These are phyloP conservation scores for Kwoniella sp. DNA, from an alignment of 768 basidiomycete genomes.

Conservation along the genomic window DNA sequence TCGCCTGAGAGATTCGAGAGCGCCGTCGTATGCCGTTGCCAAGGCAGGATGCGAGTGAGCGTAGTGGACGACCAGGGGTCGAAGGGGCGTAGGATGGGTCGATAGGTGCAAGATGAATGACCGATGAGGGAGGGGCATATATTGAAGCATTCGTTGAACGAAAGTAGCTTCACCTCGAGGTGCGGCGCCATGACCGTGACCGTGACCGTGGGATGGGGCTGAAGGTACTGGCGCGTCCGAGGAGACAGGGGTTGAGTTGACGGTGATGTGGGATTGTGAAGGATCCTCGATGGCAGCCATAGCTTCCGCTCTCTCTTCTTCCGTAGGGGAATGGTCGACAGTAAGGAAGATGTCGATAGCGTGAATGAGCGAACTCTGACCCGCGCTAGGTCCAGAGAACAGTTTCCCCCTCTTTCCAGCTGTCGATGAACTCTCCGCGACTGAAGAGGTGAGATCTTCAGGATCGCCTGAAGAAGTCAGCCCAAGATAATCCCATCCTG, in stretches of 20 bases:
- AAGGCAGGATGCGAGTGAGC: slow-evolving; percentile 44
- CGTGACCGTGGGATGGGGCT: slow-evolving; percentile 4
- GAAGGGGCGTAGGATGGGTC: slow-evolving; percentile 70
- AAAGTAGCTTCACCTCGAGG: slow-evolving; percentile 57
- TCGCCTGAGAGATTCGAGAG: slow-evolving; percentile 74
- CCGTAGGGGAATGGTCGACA: slow-evolving; percentile 58
- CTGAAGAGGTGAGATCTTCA: slow-evolving; percentile 57
- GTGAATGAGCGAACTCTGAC: slow-evolving; percentile 84
- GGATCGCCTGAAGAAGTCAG: slow-evolving; percentile 58
- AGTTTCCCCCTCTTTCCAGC: slow-evolving; percentile 33
- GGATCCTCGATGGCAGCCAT: slow-evolving; percentile 11
- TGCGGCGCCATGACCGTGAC: slow-evolving; percentile 1
- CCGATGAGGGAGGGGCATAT: slow-evolving; percentile 90
- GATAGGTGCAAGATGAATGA: slow-evolving; percentile 69
- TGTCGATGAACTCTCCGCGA: slow-evolving; percentile 16
- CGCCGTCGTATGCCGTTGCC: slow-evolving; percentile 68
- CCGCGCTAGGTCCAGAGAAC: slow-evolving; percentile 86
- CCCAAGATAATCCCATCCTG: slow-evolving; percentile 70
- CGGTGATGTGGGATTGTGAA: slow-evolving; percentile 1
- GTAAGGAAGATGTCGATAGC: slow-evolving; percentile 55
- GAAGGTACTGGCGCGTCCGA: slow-evolving; percentile 19
- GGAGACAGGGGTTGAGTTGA: slow-evolving; percentile 16
- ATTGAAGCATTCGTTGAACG: slow-evolving; percentile 86
- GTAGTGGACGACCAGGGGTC: slow-evolving; percentile 60
- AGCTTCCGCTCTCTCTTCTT: slow-evolving; percentile 17